phyloP scores from a whole-genome alignment of 208 protist species.

The Wallacemonas sp. region DNA sequence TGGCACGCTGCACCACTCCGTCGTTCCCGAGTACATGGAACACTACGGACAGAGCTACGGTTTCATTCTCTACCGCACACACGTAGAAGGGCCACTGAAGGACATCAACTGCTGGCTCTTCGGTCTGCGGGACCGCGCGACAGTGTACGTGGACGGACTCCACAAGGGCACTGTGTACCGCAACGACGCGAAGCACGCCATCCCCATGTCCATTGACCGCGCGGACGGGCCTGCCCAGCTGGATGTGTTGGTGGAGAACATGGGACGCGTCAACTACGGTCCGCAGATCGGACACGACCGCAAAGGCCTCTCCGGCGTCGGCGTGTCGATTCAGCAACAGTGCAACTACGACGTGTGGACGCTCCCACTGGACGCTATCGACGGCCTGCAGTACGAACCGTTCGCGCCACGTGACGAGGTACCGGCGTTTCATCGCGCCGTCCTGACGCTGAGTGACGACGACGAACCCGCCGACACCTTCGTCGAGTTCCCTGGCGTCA shows the following conservation, averaged over 20 bases:
- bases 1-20: background rate
- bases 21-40: background rate
- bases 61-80: constrained; percentile 4
- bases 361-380: background rate
- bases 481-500: constrained; percentile 40
- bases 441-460: background rate
- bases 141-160: background rate
- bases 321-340: background rate
- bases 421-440: background rate
- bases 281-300: background rate
- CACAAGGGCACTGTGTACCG: background rate
- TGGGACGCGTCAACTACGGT: constrained; percentile 1
- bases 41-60: constrained; percentile 4
- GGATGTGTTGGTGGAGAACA: constrained; percentile 7
- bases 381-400: background rate
- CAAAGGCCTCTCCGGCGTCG: background rate
- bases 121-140: constrained; percentile 1
- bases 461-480: background rate
- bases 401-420: background rate
- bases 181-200: constrained; percentile 3
- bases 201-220: background rate
- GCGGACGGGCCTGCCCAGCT: background rate
- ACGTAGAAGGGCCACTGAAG: background rate
- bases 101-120: constrained; percentile 1
- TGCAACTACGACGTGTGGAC: constrained; percentile 2